phyloP scores from a whole-genome alignment of 805 yeast species.

The Yarrowia sp. region DNA sequence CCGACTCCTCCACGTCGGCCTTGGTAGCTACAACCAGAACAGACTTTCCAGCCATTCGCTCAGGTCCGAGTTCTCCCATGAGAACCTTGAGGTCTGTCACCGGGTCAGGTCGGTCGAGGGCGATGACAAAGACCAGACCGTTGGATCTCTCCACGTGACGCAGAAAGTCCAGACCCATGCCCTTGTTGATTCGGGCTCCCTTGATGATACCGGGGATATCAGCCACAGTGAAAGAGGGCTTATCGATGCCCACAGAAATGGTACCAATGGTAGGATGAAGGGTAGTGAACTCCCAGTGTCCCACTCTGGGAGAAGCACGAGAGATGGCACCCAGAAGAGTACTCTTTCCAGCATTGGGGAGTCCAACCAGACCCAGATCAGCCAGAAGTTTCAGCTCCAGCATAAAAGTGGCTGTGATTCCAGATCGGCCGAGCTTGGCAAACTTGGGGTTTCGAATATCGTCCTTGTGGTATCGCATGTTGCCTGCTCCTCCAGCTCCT shows the following conservation, averaged over 20 bases:
- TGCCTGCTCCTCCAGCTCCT: constrained; percentile 93
- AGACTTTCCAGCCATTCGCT: constrained; percentile 57
- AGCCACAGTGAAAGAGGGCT: constrained; percentile 77
- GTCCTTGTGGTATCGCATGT: constrained; percentile 87
- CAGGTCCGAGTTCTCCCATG: constrained; percentile 66
- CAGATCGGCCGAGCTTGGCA: constrained; percentile 73
- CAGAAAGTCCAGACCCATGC: constrained; percentile 90
- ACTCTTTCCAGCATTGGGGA: constrained; percentile 96
- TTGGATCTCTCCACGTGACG: constrained; percentile 90
- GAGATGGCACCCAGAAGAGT: constrained; percentile 84
- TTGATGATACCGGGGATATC: constrained; percentile 95
- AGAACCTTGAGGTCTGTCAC: constrained; percentile 60
- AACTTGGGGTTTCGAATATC: constrained; percentile 87
- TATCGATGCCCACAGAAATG: constrained; percentile 55
- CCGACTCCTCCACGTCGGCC: constrained; percentile 69
- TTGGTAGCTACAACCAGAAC: constrained; percentile 87
- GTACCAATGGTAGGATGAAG: constrained; percentile 91
- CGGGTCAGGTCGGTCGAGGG: constrained; percentile 67
- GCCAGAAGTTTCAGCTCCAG: constrained; percentile 87
- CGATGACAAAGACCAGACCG: constrained; percentile 83
- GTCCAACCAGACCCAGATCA: constrained; percentile 88
- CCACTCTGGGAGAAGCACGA: constrained; percentile 84
- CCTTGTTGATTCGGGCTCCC: constrained; percentile 79
- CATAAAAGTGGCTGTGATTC: constrained; percentile 62
- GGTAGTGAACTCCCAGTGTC: constrained; percentile 97